A percentile compares a stretch with the other conserved stretches of the same genome.
phyloP scores from a whole-genome alignment of 176 grass and related monocot genomes.

The Urochloa ruziziensis region DNA sequence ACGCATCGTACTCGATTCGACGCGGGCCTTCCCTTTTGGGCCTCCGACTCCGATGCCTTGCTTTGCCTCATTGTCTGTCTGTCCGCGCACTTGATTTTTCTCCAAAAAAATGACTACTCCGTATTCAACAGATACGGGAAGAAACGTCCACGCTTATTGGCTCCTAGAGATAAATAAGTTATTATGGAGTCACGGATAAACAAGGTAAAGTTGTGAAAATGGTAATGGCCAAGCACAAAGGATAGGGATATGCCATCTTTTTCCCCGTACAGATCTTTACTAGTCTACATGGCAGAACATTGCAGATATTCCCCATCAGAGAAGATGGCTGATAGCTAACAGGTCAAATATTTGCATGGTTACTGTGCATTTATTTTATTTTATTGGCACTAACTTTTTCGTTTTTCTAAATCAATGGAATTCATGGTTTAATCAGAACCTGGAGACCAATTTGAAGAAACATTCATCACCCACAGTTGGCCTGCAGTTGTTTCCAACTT shows the following conservation, averaged over 20 bases:
- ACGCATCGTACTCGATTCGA: no score
- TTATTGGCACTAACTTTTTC: neutral
- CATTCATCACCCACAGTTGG: neutral
- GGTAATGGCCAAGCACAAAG: neutral
- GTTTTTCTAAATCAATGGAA: neutral
- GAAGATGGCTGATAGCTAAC: neutral
- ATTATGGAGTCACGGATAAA: no score
- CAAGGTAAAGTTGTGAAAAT: no score
- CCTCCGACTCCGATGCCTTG: no score
- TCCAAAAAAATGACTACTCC: no score
- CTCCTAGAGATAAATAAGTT: no score
- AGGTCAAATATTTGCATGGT: neutral
- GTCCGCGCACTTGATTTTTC: no score
- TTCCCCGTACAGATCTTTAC: neutral
- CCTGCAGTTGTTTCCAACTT: neutral
- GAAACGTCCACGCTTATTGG: no score
- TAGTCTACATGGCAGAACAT: neutral
- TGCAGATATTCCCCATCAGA: neutral
- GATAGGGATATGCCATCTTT: neutral
- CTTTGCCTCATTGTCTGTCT: no score
- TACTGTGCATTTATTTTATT: neutral
- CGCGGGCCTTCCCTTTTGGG: no score
- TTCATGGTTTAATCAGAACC: neutral
- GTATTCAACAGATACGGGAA: no score
- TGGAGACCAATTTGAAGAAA: no score